Conservation (phyloP, 352 stramenopile genomes). For the Thalassiosira hispida region DNA sequence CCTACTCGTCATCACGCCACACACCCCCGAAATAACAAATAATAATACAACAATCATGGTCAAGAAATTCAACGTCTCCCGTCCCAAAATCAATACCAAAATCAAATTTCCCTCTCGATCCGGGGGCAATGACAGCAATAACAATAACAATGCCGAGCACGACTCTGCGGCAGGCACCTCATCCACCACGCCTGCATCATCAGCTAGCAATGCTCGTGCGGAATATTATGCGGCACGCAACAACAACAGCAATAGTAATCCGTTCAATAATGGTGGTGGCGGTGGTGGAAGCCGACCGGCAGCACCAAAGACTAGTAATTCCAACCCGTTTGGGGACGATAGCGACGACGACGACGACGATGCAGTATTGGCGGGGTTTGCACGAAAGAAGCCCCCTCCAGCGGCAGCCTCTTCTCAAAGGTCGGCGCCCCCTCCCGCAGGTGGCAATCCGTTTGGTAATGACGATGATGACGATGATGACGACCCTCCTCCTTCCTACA, state of each 20-base stretch:
- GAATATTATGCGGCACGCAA: slow-evolving; percentile 32
- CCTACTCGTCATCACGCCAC: too few species aligned
- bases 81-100: slow-evolving; percentile 1
- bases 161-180: too few species aligned
- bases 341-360: slow-evolving; percentile 1
- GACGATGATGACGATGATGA: not conserved
- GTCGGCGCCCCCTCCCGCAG: too few species aligned
- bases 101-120: slow-evolving; percentile 2
- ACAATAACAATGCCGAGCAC: not conserved
- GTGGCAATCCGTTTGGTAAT: slow-evolving; percentile 13
- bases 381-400: too few species aligned
- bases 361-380: too few species aligned
- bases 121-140: not conserved
- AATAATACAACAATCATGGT: too few species aligned
- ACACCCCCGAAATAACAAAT: too few species aligned
- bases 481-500: too few species aligned
- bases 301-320: slow-evolving; percentile 1
- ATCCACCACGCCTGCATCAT: not conserved
- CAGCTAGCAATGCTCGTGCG: slow-evolving; percentile 9
- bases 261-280: slow-evolving; percentile 18
- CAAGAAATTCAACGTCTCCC: not conserved
- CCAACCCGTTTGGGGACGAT: slow-evolving; percentile 22
- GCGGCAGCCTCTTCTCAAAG: too few species aligned
- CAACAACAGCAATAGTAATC: slow-evolving; percentile 18
- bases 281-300: not conserved